Evolutionary conservation across 768 basidiomycete species (phyloP).

Genomic region (Boletus tomentosulus): DNA sequence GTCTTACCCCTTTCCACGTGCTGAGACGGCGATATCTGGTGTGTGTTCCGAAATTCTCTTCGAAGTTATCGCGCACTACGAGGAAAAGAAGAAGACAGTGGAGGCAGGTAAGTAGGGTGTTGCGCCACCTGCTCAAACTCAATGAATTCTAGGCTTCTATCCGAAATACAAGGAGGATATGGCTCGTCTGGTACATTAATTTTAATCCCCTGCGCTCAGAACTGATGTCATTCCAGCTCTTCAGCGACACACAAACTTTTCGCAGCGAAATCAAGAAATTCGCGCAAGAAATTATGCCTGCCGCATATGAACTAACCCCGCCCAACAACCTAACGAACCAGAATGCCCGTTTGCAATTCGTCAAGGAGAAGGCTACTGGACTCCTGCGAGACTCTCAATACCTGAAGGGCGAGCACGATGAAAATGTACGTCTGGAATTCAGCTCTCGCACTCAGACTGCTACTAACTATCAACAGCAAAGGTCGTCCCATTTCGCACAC

Average conservation of each 20-base stretch:
- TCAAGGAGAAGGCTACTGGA: not conserved
- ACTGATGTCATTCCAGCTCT: not conserved
- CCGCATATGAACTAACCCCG: not conserved
- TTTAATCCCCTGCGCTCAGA: not conserved
- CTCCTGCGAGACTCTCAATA: not conserved
- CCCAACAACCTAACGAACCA: not conserved
- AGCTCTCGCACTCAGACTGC: not conserved
- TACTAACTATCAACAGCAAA: not conserved
- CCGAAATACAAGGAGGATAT: not conserved
- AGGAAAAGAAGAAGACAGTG: no score
- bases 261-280: not conserved
- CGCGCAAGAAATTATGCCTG: not conserved
- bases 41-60: no score
- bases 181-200: not conserved
- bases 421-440: not conserved
- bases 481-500: not conserved
- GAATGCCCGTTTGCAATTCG: not conserved
- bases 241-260: not conserved
- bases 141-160: not conserved
- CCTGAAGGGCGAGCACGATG: not conserved
- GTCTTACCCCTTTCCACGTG: no score
- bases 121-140: no score
- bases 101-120: no score
- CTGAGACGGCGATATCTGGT: no score
- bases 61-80: no score